Evolutionary conservation across 352 stramenopile genomes (phyloP).

Genomic region (Globisporangium barbulae): DNA sequence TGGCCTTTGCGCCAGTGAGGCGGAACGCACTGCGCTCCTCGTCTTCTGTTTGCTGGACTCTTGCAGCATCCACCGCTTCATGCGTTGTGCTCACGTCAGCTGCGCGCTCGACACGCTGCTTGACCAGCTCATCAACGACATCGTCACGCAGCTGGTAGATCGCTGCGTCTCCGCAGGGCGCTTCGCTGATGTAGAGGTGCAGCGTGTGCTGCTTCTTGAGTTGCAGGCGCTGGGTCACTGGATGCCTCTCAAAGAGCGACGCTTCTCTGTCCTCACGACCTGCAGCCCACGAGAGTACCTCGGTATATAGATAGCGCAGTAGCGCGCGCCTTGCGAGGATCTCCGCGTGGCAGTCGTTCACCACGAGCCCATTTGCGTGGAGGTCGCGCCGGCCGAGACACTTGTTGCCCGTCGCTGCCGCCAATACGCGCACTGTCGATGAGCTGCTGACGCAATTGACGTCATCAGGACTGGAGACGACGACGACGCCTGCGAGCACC

Average conservation of each 20-base stretch:
- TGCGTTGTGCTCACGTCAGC: neutral
- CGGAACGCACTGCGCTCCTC: conserved; percentile 42
- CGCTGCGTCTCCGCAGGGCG: conserved; percentile 91
- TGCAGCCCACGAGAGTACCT: conserved; percentile 44
- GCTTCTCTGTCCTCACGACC: conserved; percentile 14
- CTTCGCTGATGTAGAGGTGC: conserved; percentile 91
- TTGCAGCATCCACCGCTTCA: neutral
- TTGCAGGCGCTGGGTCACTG: conserved; percentile 30
- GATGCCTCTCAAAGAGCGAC: conserved; percentile 50
- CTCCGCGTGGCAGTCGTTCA: conserved; percentile 94
- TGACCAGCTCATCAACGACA: conserved; percentile 60
- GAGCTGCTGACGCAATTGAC: neutral
- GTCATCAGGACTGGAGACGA: conserved; percentile 14
- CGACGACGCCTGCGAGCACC: conserved; percentile 55
- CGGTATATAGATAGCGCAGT: conserved; percentile 81
- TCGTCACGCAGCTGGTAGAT: conserved; percentile 87
- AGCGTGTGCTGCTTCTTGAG: conserved; percentile 66
- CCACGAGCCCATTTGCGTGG: conserved; percentile 63
- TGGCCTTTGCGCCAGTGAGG: conserved; percentile 60
- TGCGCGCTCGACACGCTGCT: conserved; percentile 31
- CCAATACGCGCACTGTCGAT: conserved; percentile 42
- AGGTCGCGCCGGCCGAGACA: conserved; percentile 72
- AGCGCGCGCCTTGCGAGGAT: conserved; percentile 85
- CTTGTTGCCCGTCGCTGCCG: conserved; percentile 69
- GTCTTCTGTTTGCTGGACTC: neutral